Percentiles rank a stretch among this genome's conserved stretches.
These are phyloP conservation scores for Grosmannia huntii DNA, from an alignment of 2,329 filamentous ascomycete genomes.

Conservation along the genomic window DNA sequence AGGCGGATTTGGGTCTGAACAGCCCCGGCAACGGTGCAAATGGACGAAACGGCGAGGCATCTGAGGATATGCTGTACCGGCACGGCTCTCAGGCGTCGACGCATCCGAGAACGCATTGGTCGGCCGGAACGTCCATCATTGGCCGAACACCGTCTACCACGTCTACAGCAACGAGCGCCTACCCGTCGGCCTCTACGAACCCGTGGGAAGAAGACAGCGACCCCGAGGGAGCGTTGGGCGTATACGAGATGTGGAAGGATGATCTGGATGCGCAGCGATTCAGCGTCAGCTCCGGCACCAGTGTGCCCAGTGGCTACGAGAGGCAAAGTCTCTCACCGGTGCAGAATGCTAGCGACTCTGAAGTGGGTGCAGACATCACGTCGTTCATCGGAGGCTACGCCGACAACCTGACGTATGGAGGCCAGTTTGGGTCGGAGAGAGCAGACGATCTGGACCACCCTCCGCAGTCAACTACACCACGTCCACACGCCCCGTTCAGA, in stretches of 20 bases:
- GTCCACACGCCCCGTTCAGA: slow-evolving; percentile 29
- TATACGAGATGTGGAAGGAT: slow-evolving; percentile 72
- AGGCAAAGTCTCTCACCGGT: slow-evolving; percentile 29
- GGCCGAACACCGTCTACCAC: slow-evolving; percentile 15
- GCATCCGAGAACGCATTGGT: slow-evolving; percentile 21
- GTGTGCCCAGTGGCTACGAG: slow-evolving; percentile 5
- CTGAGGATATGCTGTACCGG: slow-evolving; percentile 4
- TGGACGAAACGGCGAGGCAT: slow-evolving; percentile 16
- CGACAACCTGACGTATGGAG: slow-evolving; percentile 37
- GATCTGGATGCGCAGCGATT: slow-evolving; percentile 62
- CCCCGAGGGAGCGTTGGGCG: slow-evolving; percentile 70
- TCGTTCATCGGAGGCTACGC: slow-evolving; percentile 61
- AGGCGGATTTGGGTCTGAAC: slow-evolving; percentile 34
- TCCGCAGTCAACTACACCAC: slow-evolving; percentile 33
- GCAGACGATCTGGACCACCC: slow-evolving; percentile 27
- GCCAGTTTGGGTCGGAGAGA: slow-evolving; percentile 28
- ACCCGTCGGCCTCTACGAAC: slow-evolving; percentile 15
- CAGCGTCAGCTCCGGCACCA: slow-evolving; percentile 25
- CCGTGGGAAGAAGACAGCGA: slow-evolving; percentile 57
- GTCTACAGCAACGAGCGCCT: slow-evolving; percentile 3
- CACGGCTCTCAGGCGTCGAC: slow-evolving; percentile 36
- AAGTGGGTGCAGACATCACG: slow-evolving; percentile 59
- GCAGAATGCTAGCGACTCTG: slow-evolving; percentile 51
- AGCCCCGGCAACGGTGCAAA: slow-evolving; percentile 36
- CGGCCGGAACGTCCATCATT: slow-evolving; percentile 27